Evolutionary conservation across 2,329 filamentous ascomycete genomes (phyloP), one percentile per base, ranked within the genome.

Genomic region (Diaporthe amygdali): DNA sequence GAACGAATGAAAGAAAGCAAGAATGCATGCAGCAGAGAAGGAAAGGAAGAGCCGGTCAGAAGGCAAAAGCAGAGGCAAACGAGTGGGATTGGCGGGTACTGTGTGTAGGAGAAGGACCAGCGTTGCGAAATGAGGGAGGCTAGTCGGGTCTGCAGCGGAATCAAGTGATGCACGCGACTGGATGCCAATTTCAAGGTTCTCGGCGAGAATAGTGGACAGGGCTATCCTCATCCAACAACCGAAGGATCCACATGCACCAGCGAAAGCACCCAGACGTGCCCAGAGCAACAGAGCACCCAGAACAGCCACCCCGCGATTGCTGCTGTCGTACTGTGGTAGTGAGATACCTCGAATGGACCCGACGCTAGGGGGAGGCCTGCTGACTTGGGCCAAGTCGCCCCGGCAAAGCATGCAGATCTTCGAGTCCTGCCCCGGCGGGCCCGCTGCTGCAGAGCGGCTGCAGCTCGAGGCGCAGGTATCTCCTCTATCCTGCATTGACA

Each of bases 171-270:
- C 59, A 32, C 22, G 39, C 41, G 30, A 56, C 68, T 30, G 52
- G 59, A 27, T 56, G 54, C 52, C 51, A 67, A 56, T 66, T 71
- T 49, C 32, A 59, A 71, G 59, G 22, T 49, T 55, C 17, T 30
- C 49, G 59, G 37, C 39, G 41, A 55, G 51, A 44, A 68, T 37
- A 63, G 41, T 64, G 41, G 59, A 63, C 59, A 63, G 56, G 59
- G 59, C 41, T 22, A 55, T 54, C 66, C 66, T 68, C 51, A 68
- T 46, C 25, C 49, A 59, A 27, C 51, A 56, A 32, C 15, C 27
- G 47, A 37, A 32, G 25, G 46, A 41, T 49, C 52, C 55, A 69
- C 66, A 59, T 39, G 51, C 30, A 52, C 22, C 49, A 63, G 59
- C n/a, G n/a, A n/a, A n/a, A n/a, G n/a, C n/a, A n/a, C n/a, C n/a